phyloP scores from a whole-genome alignment of 1,284 basidiomycete genomes.

The Boletellus deceptivus region DNA sequence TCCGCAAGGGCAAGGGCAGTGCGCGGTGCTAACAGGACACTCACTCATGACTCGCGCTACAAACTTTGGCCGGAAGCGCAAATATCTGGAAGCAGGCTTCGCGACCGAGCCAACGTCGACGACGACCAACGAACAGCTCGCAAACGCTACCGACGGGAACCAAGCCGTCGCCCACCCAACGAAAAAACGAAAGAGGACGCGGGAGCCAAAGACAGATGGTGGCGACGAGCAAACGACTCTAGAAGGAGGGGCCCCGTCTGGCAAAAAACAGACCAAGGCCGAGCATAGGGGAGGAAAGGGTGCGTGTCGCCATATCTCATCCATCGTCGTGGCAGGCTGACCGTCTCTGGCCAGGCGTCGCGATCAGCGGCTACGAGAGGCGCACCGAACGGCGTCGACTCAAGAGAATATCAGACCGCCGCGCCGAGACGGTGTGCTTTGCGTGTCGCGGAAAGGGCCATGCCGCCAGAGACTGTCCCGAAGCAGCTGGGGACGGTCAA shows the following conservation, averaged over 20 bases:
- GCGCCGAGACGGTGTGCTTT: constrained; percentile 73
- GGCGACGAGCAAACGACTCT: constrained; percentile 15
- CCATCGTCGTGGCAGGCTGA: constrained; percentile 8
- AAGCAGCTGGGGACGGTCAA: constrained; percentile 36
- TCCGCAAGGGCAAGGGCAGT: too few species aligned
- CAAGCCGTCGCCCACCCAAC: constrained; percentile 31
- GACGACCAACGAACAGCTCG: constrained; percentile 2
- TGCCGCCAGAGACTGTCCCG: constrained; percentile 80
- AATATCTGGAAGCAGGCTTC: constrained; percentile 66
- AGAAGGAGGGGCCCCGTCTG: not conserved
- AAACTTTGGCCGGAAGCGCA: constrained; percentile 67
- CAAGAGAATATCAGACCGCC: constrained; percentile 63
- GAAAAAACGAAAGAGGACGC: constrained; percentile 45
- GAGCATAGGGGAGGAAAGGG: constrained; percentile 11
- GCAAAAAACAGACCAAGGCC: not conserved
- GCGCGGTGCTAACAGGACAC: too few species aligned
- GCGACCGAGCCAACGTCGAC: constrained; percentile 13
- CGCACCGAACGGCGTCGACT: constrained; percentile 63
- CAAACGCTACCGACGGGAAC: not conserved
- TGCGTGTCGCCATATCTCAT: constrained; percentile 1
- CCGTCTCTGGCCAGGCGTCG: constrained; percentile 14
- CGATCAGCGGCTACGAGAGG: constrained; percentile 32
- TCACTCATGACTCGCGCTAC: constrained; percentile 69
- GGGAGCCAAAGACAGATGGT: constrained; percentile 24
- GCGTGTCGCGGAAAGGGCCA: constrained; percentile 87